Percentiles rank a stretch among this genome's conserved stretches.
Conservation (phyloP, 2,329 filamentous ascomycete genomes). For the Juglanconis juglandina region DNA sequence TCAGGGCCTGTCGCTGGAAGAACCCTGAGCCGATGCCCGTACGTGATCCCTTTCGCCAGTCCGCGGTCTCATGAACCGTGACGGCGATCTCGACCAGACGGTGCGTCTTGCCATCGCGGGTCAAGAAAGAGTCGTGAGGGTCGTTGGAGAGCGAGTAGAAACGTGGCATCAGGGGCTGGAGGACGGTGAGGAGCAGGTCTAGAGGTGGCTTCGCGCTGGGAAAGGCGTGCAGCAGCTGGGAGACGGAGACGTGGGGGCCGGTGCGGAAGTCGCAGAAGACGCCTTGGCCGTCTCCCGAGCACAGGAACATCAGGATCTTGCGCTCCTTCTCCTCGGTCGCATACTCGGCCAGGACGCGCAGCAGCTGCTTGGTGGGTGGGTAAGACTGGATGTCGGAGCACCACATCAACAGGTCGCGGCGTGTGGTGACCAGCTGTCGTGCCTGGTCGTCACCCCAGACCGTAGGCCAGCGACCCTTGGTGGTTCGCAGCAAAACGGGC, state of each 20-base stretch:
- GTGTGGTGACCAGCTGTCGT: slow-evolving; percentile 82
- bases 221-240: slow-evolving; percentile 86
- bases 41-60: slow-evolving; percentile 70
- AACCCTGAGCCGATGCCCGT: slow-evolving; percentile 91
- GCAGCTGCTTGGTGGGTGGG: slow-evolving; percentile 80
- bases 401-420: slow-evolving; percentile 91
- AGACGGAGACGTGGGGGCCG: slow-evolving; percentile 77
- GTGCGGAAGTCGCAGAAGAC: slow-evolving; percentile 93
- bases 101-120: slow-evolving; percentile 66
- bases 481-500: slow-evolving; percentile 74
- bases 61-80: slow-evolving; percentile 80
- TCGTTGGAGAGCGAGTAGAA: slow-evolving; percentile 99
- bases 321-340: slow-evolving; percentile 77
- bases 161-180: slow-evolving; percentile 89
- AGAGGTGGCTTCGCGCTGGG: slow-evolving; percentile 86
- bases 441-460: slow-evolving; percentile 93
- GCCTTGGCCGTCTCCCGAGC: slow-evolving; percentile 84
- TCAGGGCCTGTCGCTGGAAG: slow-evolving; percentile 78
- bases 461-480: slow-evolving; percentile 85
- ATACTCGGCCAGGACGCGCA: slow-evolving; percentile 83
- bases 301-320: slow-evolving; percentile 82
- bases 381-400: slow-evolving; percentile 92
- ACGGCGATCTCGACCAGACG: slow-evolving; percentile 95
- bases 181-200: slow-evolving; percentile 72
- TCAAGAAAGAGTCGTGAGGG: slow-evolving; percentile 71